Conservation (phyloP, 495 filamentous ascomycete species). For the Penicillium egyptiacum region DNA sequence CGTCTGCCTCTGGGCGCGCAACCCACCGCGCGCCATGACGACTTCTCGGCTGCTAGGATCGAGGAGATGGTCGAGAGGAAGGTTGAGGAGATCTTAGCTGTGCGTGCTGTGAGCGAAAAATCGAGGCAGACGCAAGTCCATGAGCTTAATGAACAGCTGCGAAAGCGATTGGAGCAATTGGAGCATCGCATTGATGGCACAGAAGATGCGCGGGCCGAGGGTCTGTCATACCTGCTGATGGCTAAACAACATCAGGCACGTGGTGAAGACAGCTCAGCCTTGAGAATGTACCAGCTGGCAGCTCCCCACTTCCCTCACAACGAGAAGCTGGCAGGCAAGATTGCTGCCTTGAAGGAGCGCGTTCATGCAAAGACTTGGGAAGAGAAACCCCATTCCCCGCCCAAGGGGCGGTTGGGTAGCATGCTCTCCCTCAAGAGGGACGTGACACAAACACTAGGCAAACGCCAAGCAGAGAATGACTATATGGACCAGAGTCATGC, state of each 20-base stretch:
- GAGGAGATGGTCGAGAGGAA: slow-evolving; percentile 91
- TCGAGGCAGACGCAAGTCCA: slow-evolving; percentile 50
- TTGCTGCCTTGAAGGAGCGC: slow-evolving; percentile 64
- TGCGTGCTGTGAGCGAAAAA: slow-evolving; percentile 55
- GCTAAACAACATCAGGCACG: slow-evolving; percentile 86
- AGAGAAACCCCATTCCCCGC: slow-evolving; percentile 21
- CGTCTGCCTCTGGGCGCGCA: slow-evolving; percentile 34
- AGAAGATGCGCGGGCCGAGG: slow-evolving; percentile 75
- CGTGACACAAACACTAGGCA: slow-evolving; percentile 26
- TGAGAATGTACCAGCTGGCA: slow-evolving; percentile 85
- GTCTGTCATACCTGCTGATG: slow-evolving; percentile 80
- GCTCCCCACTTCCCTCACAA: slow-evolving; percentile 84
- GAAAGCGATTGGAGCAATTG: slow-evolving; percentile 75
- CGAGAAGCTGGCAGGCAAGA: slow-evolving; percentile 75
- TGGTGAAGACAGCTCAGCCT: slow-evolving; percentile 72
- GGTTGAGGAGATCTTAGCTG: slow-evolving; percentile 82
- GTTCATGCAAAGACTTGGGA: slow-evolving; percentile 41
- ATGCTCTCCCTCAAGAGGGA: slow-evolving; percentile 44
- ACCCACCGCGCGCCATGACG: slow-evolving; percentile 29
- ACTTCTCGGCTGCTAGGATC: slow-evolving; percentile 72
- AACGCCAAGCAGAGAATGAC: slow-evolving; percentile 37
- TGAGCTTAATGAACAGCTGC: slow-evolving; percentile 72
- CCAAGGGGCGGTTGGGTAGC: slow-evolving; percentile 38
- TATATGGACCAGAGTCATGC: slow-evolving; percentile 33
- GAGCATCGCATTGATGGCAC: slow-evolving; percentile 78